Conservation (phyloP, 495 filamentous ascomycete genomes). For the Aspergillus ostianus region DNA sequence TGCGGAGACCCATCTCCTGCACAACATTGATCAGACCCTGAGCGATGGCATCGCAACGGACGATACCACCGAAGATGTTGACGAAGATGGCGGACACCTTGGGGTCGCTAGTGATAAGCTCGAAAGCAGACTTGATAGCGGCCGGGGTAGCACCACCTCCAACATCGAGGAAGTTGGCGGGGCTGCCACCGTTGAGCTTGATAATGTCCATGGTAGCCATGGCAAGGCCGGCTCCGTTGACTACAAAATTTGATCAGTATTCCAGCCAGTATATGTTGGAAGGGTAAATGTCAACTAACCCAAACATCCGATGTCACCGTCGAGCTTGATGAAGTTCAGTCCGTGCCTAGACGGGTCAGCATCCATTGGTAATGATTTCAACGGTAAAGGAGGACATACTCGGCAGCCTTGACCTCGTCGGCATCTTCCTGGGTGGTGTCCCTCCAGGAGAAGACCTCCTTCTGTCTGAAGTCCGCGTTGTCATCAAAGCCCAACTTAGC, state of each 20-base stretch:
- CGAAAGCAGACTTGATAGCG: slow-evolving; percentile 95
- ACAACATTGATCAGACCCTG: slow-evolving; percentile 94
- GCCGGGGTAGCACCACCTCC: slow-evolving; percentile 95
- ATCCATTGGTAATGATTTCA: background rate
- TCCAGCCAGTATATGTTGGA: background rate
- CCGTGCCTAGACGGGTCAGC: slow-evolving; percentile 49
- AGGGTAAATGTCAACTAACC: slow-evolving; percentile 29
- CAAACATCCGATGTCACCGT: slow-evolving; percentile 97
- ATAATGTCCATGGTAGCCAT: slow-evolving; percentile 99
- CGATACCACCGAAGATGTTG: slow-evolving; percentile 99
- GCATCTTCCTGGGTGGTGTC: slow-evolving; percentile 94
- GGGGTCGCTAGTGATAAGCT: slow-evolving; percentile 95
- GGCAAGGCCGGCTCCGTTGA: slow-evolving; percentile 97
- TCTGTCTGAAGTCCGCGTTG: slow-evolving; percentile 96
- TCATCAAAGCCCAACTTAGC: slow-evolving; percentile 98
- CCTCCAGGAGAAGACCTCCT: slow-evolving; percentile 91
- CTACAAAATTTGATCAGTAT: slow-evolving; percentile 36
- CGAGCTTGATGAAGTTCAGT: slow-evolving; percentile 99
- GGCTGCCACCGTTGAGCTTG: slow-evolving; percentile 95
- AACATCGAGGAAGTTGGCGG: slow-evolving; percentile 98
- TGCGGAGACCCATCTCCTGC: slow-evolving; percentile 87
- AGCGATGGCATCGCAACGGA: slow-evolving; percentile 96
- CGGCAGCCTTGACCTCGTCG: slow-evolving; percentile 93
- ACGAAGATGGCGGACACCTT: slow-evolving; percentile 99
- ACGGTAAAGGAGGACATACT: slow-evolving; percentile 46